Base-by-base conservation (phyloP, 2,329 filamentous ascomycete genomes). In the Phialophora tarda region DNA sequence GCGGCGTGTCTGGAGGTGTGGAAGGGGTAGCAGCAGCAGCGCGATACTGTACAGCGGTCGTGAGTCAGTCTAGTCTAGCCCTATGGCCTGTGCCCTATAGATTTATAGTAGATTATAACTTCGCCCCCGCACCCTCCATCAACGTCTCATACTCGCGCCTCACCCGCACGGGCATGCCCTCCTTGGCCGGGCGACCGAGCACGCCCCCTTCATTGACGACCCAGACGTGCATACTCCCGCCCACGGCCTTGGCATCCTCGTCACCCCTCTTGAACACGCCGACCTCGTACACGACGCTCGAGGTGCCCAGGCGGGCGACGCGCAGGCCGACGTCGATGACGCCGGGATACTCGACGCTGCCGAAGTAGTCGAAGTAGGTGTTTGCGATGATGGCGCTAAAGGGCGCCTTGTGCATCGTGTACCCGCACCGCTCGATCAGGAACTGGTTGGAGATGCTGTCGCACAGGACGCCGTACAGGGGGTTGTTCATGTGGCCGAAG, bases 401-500 rank as follows among this genome's bases (percentile, higher is more conserved):
- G 2, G 85, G 76, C 2, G 90, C 90, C 4, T 84, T 85, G 8
- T 86, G 85, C 4, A 92, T 93, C 70, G 90, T 80, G 62, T 96
- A 86, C 11, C 85, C 85, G 78, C 92, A 96, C 74, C 91, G 83
- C 61, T 89, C 83, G 68, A 96, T 92, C 21, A 98, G 86, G 77
- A 95, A 98, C 57, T 89, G 85, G 78, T 97, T 98, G 76, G 96
- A 88, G 65, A 96, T 87, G 1, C 91, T 93, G 81, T 98, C 94
- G 77, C 96, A 95, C 64, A 96, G 84, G 69, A 91, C 89, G 73
- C 91, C 91, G 79, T 97, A 97, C 62, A 95, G 85, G 48, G 89
- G 91, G 76, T 96, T 97, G 81, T 97, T 97, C 83, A 96, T 88
- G 77, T 98, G 94, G 67, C 91, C 85, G 78, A 95, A 97, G 91